A percentile compares a stretch with the other conserved stretches of the same genome.
Evolutionary conservation across 2,329 filamentous ascomycete species (phyloP).

Genomic region (Lachnellula willkommii): DNA sequence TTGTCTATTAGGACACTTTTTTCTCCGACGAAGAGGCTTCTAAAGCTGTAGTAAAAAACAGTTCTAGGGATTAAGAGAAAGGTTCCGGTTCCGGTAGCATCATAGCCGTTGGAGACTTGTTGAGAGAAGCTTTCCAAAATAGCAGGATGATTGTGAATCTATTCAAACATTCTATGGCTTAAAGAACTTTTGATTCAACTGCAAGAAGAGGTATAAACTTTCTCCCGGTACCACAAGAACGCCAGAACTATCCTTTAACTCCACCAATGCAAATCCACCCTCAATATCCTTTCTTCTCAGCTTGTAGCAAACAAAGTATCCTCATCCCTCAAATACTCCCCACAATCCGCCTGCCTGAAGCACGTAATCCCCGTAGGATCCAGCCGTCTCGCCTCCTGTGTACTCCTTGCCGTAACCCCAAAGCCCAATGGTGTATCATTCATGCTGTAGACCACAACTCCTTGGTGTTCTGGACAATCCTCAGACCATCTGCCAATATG

Average conservation of each 20-base stretch:
- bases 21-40: no score
- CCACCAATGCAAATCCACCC: conserved; percentile 4
- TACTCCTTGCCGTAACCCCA: conserved; percentile 83
- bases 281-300: conserved; percentile 5
- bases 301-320: conserved; percentile 56
- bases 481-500: conserved; percentile 77
- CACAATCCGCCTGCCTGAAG: conserved; percentile 89
- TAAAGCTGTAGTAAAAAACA: no score
- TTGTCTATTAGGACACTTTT: no score
- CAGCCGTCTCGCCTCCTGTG: conserved; percentile 72
- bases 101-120: no score
- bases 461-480: conserved; percentile 89
- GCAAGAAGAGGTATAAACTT: not conserved
- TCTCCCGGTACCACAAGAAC: not conserved
- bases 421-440: conserved; percentile 92
- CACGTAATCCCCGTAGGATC: conserved; percentile 87
- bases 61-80: no score
- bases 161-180: no score
- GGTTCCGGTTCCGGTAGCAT: no score
- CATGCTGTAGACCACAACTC: conserved; percentile 86
- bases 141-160: no score
- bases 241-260: conserved; percentile 5
- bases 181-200: not conserved
- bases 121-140: no score
- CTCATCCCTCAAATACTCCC: conserved; percentile 88